A percentile compares a stretch with the other conserved stretches of the same genome.
Conservation (phyloP, 352 stramenopile species). For the Peronosclerospora sorghi region DNA sequence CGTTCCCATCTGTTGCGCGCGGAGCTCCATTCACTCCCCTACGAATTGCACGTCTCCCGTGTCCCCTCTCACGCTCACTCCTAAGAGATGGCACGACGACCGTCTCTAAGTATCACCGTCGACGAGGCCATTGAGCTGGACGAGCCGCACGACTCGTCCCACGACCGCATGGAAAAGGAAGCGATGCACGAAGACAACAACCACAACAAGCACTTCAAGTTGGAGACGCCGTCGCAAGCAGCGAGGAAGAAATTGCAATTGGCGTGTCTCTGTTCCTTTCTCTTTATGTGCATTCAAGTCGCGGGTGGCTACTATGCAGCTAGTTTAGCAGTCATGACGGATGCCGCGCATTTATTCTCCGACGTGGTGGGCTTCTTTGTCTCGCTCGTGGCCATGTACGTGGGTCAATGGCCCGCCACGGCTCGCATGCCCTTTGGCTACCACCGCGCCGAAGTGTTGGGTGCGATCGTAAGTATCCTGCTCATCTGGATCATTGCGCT, state of each 20-base stretch:
- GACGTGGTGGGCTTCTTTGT: slow-evolving; percentile 74
- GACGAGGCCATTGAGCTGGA: slow-evolving; percentile 17
- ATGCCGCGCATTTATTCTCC: slow-evolving; percentile 71
- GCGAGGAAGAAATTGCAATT: slow-evolving; percentile 61
- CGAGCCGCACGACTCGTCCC: slow-evolving; percentile 17
- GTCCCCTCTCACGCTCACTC: too few relatives aligned
- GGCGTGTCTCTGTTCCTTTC: slow-evolving; percentile 69
- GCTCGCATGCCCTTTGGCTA: slow-evolving; percentile 90
- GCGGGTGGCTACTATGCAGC: slow-evolving; percentile 88
- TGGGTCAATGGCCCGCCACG: slow-evolving; percentile 40
- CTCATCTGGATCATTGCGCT: slow-evolving; percentile 92
- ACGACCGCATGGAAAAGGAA: slow-evolving; percentile 5
- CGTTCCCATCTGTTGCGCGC: too few relatives aligned
- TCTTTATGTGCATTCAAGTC: slow-evolving; percentile 95
- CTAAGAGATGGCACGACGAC: neutral
- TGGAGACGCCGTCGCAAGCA: slow-evolving; percentile 4
- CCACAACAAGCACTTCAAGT: slow-evolving; percentile 6
- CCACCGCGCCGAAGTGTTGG: slow-evolving; percentile 92
- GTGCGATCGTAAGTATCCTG: slow-evolving; percentile 89
- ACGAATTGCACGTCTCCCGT: too few relatives aligned
- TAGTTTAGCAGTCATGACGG: slow-evolving; percentile 93
- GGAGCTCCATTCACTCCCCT: too few relatives aligned
- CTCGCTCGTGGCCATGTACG: slow-evolving; percentile 74
- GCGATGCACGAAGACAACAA: slow-evolving; percentile 11
- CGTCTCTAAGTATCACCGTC: slow-evolving; percentile 23